These are phyloP conservation scores for Neopestalotiopsis sp. DNA, from an alignment of 2,329 filamentous ascomycete species.

Conservation along the genomic window DNA sequence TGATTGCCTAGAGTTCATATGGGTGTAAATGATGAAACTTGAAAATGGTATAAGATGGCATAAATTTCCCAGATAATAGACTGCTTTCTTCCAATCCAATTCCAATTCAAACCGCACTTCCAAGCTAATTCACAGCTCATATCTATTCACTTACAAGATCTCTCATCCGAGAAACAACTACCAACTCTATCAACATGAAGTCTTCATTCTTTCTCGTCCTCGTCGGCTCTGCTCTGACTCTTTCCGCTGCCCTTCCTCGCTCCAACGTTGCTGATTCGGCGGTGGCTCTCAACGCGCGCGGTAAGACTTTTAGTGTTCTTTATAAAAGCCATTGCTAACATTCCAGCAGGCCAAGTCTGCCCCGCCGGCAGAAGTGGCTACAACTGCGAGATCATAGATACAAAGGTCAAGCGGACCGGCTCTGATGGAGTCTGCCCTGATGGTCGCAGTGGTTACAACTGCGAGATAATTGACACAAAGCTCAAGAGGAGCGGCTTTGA, in stretches of 20 bases:
- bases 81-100: background rate
- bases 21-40: no score
- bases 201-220: background rate
- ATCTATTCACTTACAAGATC: background rate
- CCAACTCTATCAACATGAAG: background rate
- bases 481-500: no score
- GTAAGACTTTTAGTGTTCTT: background rate
- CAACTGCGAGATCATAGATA: background rate
- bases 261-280: background rate
- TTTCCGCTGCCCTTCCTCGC: background rate
- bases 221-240: background rate
- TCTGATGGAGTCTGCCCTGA: background rate
- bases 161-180: background rate
- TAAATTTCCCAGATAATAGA: background rate
- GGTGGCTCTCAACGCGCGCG: background rate
- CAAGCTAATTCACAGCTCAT: background rate
- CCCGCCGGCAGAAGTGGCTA: background rate
- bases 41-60: background rate
- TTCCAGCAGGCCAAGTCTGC: background rate
- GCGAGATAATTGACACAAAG: background rate
- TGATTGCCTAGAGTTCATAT: background rate
- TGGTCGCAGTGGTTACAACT: constrained; percentile 6
- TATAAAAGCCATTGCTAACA: background rate
- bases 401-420: no score
- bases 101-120: no score